These are phyloP conservation scores for Trichoderma gracile DNA, from an alignment of 2,329 filamentous ascomycete genomes.

Conservation along the genomic window DNA sequence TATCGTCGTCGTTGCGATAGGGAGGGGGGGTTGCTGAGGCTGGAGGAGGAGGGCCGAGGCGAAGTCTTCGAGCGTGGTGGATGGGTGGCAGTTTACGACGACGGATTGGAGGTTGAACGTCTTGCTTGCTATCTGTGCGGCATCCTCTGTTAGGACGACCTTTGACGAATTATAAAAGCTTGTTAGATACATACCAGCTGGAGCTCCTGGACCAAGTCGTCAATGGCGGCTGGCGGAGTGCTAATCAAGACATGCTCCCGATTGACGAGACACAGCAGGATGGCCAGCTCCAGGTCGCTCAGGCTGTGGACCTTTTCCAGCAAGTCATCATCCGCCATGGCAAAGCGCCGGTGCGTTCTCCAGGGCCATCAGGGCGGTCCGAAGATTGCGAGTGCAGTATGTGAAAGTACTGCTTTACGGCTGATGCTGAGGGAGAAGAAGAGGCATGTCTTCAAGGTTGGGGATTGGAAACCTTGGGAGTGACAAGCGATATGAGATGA, in stretches of 20 bases:
- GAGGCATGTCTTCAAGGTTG: background rate
- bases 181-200: slow-evolving; percentile 54
- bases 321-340: slow-evolving; percentile 64
- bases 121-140: slow-evolving; percentile 60
- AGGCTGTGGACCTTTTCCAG: slow-evolving; percentile 72
- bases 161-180: too few relatives aligned
- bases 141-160: background rate
- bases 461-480: background rate
- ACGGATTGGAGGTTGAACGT: slow-evolving; percentile 72
- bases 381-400: too few relatives aligned
- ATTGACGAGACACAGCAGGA: slow-evolving; percentile 76
- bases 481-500: slow-evolving; percentile 11
- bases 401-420: background rate
- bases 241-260: slow-evolving; percentile 88
- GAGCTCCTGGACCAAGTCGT: slow-evolving; percentile 72
- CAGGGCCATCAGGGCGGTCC: slow-evolving; percentile 34
- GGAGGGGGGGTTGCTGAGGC: slow-evolving; percentile 29
- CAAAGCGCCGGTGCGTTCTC: slow-evolving; percentile 29
- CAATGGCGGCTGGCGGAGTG: slow-evolving; percentile 61
- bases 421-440: slow-evolving; percentile 2
- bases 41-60: slow-evolving; percentile 64
- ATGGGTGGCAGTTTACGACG: slow-evolving; percentile 69
- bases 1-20: slow-evolving; percentile 13
- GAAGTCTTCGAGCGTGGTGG: slow-evolving; percentile 81
- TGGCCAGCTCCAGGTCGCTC: slow-evolving; percentile 84